Percentiles rank a stretch among this genome's conserved stretches.
These are phyloP conservation scores for Paraphaeosphaeria minitans DNA, from an alignment of 2,329 filamentous ascomycete genomes.

Conservation along the genomic window DNA sequence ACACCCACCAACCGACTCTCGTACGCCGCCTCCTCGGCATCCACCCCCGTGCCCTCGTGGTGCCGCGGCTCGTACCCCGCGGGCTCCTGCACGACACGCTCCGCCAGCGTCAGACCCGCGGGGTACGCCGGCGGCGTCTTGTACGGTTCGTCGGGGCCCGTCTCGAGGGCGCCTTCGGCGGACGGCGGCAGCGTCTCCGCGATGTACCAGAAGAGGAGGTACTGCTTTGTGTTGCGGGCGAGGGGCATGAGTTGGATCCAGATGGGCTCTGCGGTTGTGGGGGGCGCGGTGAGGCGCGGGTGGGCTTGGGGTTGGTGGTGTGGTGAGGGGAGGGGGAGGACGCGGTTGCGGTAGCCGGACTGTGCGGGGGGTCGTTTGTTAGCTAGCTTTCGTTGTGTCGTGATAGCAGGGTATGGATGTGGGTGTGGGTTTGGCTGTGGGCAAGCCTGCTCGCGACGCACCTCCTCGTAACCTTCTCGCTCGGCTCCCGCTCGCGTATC, in stretches of 20 bases:
- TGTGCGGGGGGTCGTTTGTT: constrained; percentile 20
- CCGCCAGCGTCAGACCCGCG: constrained; percentile 39
- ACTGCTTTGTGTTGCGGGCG: constrained; percentile 41
- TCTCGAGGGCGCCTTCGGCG: constrained; percentile 34
- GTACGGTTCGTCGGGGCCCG: constrained; percentile 36
- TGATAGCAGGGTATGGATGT: neutral
- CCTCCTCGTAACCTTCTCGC: constrained; percentile 58
- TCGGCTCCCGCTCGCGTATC: constrained; percentile 50
- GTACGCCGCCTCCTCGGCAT: constrained; percentile 54
- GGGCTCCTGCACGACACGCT: constrained; percentile 48
- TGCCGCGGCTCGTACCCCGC: constrained; percentile 52
- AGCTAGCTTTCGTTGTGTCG: neutral
- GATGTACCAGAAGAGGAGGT: constrained; percentile 55
- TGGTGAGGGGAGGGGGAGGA: constrained; percentile 52
- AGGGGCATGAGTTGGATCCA: constrained; percentile 54
- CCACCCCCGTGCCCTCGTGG: constrained; percentile 56
- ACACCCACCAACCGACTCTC: constrained; percentile 49
- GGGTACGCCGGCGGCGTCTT: constrained; percentile 48
- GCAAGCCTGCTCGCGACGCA: constrained; percentile 22
- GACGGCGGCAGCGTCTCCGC: constrained; percentile 53
- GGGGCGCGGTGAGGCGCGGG: constrained; percentile 27
- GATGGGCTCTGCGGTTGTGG: constrained; percentile 50
- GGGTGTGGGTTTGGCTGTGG: too few relatives aligned
- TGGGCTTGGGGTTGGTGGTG: constrained; percentile 52
- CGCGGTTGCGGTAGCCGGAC: constrained; percentile 56